These are phyloP conservation scores for Lepidium africanum DNA, from an alignment of 345 rosid genomes.

Conservation along the genomic window DNA sequence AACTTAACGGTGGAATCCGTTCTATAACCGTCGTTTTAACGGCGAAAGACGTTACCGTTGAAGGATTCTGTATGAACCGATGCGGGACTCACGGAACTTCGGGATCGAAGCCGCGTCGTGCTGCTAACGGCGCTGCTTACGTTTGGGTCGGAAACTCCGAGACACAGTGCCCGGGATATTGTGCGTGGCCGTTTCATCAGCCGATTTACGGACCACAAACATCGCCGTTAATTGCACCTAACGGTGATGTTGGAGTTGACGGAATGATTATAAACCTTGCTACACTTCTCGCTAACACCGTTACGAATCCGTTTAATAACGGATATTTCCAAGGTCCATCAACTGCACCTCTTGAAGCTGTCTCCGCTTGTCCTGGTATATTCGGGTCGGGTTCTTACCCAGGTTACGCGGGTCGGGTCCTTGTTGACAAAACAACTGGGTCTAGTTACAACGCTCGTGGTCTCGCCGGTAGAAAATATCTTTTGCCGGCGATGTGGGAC, in stretches of 20 bases:
- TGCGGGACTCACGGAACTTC: conserved; percentile 65
- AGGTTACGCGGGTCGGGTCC: conserved; percentile 57
- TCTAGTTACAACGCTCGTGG: conserved; percentile 66
- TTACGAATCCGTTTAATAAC: conserved; percentile 68
- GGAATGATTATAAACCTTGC: conserved; percentile 84
- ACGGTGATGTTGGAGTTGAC: conserved; percentile 80
- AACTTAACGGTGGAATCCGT: conserved; percentile 12
- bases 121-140: conserved; percentile 33
- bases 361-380: conserved; percentile 65
- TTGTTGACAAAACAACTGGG: conserved; percentile 51
- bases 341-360: conserved; percentile 70
- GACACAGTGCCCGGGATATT: conserved; percentile 68
- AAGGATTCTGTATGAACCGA: conserved; percentile 63
- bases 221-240: conserved; percentile 63
- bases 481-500: conserved; percentile 95
- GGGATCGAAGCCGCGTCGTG: conserved; percentile 12
- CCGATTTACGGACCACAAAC: conserved; percentile 79
- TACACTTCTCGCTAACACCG: conserved; percentile 66
- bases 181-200: conserved; percentile 91
- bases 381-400: conserved; percentile 80
- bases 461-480: conserved; percentile 46
- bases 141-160: conserved; percentile 80
- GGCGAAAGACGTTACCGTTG: conserved; percentile 60
- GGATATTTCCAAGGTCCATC: conserved; percentile 71
- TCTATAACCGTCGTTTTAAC: conserved; percentile 58